A percentile compares a stretch with the other conserved stretches of the same genome.
phyloP scores from a whole-genome alignment of 2,329 filamentous ascomycete species.

The Colletotrichum abscissum region DNA sequence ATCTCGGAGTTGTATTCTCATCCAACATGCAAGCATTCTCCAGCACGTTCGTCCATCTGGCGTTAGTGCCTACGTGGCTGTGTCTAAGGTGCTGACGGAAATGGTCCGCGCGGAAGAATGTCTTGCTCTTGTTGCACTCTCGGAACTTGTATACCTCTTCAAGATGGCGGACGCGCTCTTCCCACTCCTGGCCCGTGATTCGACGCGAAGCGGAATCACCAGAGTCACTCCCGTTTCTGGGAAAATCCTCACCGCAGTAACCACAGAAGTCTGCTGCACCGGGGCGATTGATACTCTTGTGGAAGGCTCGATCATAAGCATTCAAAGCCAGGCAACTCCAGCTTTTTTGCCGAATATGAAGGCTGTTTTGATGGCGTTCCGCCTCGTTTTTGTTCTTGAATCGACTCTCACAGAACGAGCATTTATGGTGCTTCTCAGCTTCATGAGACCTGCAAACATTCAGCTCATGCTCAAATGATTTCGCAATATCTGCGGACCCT shows the following conservation, averaged over 20 bases:
- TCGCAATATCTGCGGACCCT: too few relatives aligned
- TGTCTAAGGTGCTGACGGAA: conserved; percentile 99
- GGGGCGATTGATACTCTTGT: conserved; percentile 77
- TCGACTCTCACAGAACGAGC: conserved; percentile 85
- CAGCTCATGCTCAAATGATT: conserved; percentile 28
- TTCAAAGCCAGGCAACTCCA: conserved; percentile 96
- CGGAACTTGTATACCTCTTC: conserved; percentile 95
- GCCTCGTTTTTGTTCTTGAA: conserved; percentile 99
- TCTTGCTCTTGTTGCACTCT: conserved; percentile 98
- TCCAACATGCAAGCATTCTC: conserved; percentile 70
- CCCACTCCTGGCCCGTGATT: conserved; percentile 76
- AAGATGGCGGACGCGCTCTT: conserved; percentile 85
- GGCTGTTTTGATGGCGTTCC: conserved; percentile 93
- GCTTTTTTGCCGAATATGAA: conserved; percentile 91
- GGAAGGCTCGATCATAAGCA: conserved; percentile 85
- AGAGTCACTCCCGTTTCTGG: conserved; percentile 57
- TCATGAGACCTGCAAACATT: conserved; percentile 77
- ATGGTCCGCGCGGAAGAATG: conserved; percentile 97
- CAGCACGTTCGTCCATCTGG: conserved; percentile 98
- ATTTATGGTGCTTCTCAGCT: conserved; percentile 42
- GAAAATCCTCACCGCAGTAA: conserved; percentile 94
- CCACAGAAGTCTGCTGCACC: conserved; percentile 85
- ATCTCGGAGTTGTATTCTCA: too few relatives aligned
- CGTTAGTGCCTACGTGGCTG: conserved; percentile 93
- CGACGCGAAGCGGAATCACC: conserved; percentile 52